These are phyloP conservation scores for Ascochyta lentis DNA, from an alignment of 2,329 filamentous ascomycete genomes.

Conservation along the genomic window DNA sequence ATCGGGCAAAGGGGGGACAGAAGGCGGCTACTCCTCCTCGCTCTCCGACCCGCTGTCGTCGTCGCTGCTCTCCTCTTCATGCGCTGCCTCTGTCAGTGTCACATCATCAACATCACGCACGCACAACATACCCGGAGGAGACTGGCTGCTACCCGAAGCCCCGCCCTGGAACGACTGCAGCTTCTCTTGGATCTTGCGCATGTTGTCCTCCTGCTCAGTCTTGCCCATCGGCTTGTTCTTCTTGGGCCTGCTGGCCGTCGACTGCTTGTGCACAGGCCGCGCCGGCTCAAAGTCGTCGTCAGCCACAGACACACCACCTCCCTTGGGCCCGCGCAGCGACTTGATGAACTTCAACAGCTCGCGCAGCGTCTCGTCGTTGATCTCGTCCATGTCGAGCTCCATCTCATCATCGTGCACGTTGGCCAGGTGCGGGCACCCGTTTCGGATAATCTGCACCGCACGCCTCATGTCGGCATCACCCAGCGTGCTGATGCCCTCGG, in stretches of 20 bases:
- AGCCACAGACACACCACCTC: constrained; percentile 38
- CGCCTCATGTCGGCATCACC: constrained; percentile 78
- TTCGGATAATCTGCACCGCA: constrained; percentile 89
- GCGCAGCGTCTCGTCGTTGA: constrained; percentile 61
- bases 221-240: constrained; percentile 82
- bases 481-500: constrained; percentile 81
- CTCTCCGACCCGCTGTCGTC: constrained; percentile 61
- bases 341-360: constrained; percentile 64
- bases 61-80: constrained; percentile 60
- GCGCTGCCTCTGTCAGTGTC: constrained; percentile 36
- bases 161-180: constrained; percentile 52
- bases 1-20: constrained; percentile 1
- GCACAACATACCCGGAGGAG: constrained; percentile 47
- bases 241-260: constrained; percentile 62
- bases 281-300: constrained; percentile 60
- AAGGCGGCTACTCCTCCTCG: constrained; percentile 49
- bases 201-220: constrained; percentile 71
- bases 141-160: constrained; percentile 55
- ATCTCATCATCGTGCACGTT: constrained; percentile 64
- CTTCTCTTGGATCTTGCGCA: constrained; percentile 67
- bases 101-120: constrained; percentile 14
- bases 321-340: constrained; percentile 48
- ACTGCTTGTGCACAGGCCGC: constrained; percentile 44
- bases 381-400: constrained; percentile 70
- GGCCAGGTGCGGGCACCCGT: constrained; percentile 73